A percentile compares a stretch with the other conserved stretches of the same genome.
phyloP scores from a whole-genome alignment of 129 eudicot species.

The Flaveria linearis region DNA sequence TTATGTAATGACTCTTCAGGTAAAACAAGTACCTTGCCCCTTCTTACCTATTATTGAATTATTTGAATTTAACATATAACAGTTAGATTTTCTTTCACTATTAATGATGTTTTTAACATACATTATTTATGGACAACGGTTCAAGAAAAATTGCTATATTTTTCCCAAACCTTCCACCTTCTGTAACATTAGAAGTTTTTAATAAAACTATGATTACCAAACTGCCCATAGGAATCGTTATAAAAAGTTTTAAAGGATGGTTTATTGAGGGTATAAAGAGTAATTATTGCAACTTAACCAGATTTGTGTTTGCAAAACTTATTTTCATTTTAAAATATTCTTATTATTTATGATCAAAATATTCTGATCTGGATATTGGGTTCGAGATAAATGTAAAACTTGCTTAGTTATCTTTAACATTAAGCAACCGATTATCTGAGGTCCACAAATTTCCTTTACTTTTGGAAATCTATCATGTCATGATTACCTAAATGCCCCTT shows the following conservation, averaged over 20 bases:
- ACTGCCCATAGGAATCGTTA: background rate
- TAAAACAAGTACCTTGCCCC: background rate
- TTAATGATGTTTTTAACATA: background rate
- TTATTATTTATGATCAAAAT: background rate
- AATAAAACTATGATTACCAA: background rate
- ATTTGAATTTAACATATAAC: background rate
- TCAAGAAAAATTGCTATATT: background rate
- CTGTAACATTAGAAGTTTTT: background rate
- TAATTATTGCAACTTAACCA: background rate
- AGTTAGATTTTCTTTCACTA: background rate
- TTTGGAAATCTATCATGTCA: background rate
- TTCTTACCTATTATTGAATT: background rate
- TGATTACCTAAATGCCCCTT: background rate
- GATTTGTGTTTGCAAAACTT: background rate
- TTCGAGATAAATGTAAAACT: background rate
- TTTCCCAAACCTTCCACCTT: background rate
- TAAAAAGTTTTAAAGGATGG: background rate
- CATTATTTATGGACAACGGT: background rate
- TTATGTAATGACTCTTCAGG: background rate
- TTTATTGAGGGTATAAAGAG: background rate
- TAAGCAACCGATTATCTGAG: background rate
- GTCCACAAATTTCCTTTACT: background rate
- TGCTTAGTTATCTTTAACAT: conserved; percentile 3
- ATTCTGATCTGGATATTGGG: background rate
- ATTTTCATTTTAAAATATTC: background rate